Conservation (phyloP, 495 filamentous ascomycete species). For the Aspergillus hancockii region DNA sequence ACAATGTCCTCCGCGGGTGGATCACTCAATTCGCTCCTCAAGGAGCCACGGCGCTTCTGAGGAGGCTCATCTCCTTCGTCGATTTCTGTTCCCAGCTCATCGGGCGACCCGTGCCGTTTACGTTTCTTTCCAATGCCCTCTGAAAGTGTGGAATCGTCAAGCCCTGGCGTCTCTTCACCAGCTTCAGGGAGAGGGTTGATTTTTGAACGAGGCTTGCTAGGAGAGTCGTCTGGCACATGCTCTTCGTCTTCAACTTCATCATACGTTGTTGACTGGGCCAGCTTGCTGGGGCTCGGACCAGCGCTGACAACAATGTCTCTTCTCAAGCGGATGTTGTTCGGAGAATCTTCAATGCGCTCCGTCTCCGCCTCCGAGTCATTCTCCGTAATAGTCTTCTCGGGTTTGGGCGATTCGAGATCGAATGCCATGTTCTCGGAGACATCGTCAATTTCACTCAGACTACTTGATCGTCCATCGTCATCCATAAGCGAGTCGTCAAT, state of each 20-base stretch:
- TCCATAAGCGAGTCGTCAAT: conserved; percentile 42
- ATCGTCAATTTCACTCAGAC: conserved; percentile 92
- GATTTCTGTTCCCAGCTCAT: conserved; percentile 41
- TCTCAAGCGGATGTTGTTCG: conserved; percentile 64
- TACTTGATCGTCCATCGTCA: conserved; percentile 60
- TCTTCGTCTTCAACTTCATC: conserved; percentile 46
- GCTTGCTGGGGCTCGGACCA: conserved; percentile 68
- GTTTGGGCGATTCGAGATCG: conserved; percentile 53
- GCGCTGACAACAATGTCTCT: conserved; percentile 61
- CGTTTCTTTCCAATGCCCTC: conserved; percentile 46
- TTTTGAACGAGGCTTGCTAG: conserved; percentile 43
- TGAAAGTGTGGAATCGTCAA: conserved; percentile 35
- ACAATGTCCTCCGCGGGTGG: conserved; percentile 32
- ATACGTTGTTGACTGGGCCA: conserved; percentile 53
- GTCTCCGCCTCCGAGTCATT: conserved; percentile 98
- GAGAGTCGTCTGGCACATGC: conserved; percentile 39
- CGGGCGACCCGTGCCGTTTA: conserved; percentile 45
- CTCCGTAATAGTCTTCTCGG: conserved; percentile 44
- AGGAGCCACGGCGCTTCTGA: conserved; percentile 46
- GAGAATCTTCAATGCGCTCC: conserved; percentile 90
- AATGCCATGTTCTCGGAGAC: conserved; percentile 60
- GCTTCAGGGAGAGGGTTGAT: conserved; percentile 28
- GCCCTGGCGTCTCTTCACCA: conserved; percentile 28
- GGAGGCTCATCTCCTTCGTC: conserved; percentile 47
- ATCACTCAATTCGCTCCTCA: conserved; percentile 48